Evolutionary conservation across 495 filamentous ascomycete species (phyloP), one percentile per base, ranked within the genome.

Genomic region (Penicillium coprophilum): DNA sequence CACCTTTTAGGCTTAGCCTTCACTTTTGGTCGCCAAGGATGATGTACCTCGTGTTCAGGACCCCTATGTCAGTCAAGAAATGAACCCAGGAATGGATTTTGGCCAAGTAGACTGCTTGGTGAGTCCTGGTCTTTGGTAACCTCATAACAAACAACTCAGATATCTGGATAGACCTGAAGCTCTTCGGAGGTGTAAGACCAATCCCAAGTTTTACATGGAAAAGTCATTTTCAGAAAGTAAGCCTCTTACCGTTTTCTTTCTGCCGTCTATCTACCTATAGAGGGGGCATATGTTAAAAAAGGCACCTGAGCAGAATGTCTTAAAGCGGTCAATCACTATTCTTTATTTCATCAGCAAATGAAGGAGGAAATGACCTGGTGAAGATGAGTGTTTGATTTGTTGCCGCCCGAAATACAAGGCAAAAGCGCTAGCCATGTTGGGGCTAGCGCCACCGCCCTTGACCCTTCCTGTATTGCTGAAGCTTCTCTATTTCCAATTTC

Each of bases 401-500:
- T 17, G 21, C 0, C 1, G n/a, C 49, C 49, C 6, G 9, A 31
- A 4, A 6, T 40, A 11, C 7, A 21, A 41, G 49, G 49, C n/a
- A 19, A 6, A 0, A 28, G 12, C 0, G 1, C 51, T 54, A 54
- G 12, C 51, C 51, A n/a, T 6, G 8, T 46, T 23, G 3, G 31
- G 41, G 12, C 30, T 54, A 46, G 41, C 28, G 40, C 5, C 51
- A 46, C 41, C 20, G 7, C 51, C 50, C 28, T 46, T 34, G 24
- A 44, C 51, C 51, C 17, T 15, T 41, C 50, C 17, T 44, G 27
- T 44, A 53, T 53, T 53, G 30, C 47, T 50, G 38, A 53, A 53
- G 50, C 51, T 54, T 38, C 40, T 41, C 49, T 46, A 39, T 15
- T 44, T 34, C 51, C 27, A 15, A 54, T 24, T 12, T 34, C 31